A percentile compares a stretch with the other conserved stretches of the same genome.
These are phyloP conservation scores for Sisymbrium altissimum DNA, from an alignment of 345 rosid species.

Conservation along the genomic window DNA sequence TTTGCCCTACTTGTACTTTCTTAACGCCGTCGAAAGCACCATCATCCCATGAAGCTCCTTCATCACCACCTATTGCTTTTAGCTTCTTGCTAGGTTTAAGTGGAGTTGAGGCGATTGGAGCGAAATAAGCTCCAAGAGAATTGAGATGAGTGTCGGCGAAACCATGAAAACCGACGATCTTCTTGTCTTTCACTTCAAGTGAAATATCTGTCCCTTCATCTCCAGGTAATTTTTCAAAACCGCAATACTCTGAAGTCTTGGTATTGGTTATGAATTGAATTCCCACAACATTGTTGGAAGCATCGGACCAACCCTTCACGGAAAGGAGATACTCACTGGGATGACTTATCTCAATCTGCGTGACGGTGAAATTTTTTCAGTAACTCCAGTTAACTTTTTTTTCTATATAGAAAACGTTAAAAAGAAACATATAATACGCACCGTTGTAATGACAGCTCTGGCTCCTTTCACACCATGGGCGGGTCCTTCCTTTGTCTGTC, in stretches of 20 bases:
- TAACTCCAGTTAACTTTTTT: background rate
- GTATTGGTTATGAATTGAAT: conserved; percentile 15
- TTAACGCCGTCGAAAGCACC: background rate
- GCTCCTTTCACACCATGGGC: background rate
- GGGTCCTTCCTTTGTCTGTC: background rate
- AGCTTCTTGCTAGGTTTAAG: background rate
- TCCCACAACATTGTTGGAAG: conserved; percentile 13
- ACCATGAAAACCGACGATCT: conserved; percentile 32
- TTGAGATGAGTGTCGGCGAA: background rate
- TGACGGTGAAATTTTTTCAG: background rate
- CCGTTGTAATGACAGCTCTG: background rate
- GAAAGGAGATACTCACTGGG: conserved; percentile 13
- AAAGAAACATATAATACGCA: background rate
- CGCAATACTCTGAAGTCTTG: background rate
- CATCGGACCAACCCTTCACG: background rate
- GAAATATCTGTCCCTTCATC: conserved; percentile 9
- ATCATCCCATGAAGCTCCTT: background rate
- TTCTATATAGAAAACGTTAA: background rate
- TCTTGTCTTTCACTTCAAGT: conserved; percentile 22
- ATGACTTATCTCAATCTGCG: conserved; percentile 11
- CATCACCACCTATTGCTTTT: background rate
- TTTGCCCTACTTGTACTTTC: background rate
- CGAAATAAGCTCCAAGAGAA: conserved; percentile 31
- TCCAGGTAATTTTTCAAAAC: background rate
- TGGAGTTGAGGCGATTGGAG: background rate